phyloP scores from a whole-genome alignment of 495 filamentous ascomycete genomes.

The Aspergillus homomorphus region DNA sequence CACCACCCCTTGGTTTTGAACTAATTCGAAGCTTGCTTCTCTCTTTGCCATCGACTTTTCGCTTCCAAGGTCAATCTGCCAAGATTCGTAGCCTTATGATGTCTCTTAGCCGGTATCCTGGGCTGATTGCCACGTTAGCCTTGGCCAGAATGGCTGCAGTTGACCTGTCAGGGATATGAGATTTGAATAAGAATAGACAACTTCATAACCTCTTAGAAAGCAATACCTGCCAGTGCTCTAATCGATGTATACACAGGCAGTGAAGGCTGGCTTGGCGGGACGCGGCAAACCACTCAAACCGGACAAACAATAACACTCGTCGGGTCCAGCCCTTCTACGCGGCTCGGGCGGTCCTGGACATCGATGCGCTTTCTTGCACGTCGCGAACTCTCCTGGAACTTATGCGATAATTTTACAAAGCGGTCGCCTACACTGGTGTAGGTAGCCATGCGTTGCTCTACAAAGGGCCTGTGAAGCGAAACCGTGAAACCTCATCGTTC shows the following conservation, averaged over 20 bases:
- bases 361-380: background rate
- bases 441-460: slow-evolving; percentile 11
- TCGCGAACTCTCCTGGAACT: background rate
- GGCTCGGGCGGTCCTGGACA: background rate
- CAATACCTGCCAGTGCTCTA: too few species aligned
- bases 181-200: background rate
- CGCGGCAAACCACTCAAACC: slow-evolving; percentile 20
- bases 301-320: slow-evolving; percentile 20
- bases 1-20: background rate
- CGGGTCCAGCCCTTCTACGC: background rate
- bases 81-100: background rate
- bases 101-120: background rate
- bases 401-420: slow-evolving; percentile 4
- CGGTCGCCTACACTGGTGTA: background rate
- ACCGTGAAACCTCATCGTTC: background rate
- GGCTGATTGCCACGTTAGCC: too few species aligned
- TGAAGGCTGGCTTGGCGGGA: slow-evolving; percentile 16
- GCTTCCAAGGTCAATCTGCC: background rate
- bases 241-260: background rate
- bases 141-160: too few species aligned
- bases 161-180: background rate
- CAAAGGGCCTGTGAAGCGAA: background rate
- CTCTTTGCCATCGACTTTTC: background rate
- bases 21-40: background rate
- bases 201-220: too few species aligned